Evolutionary conservation across 2,329 filamentous ascomycete species (phyloP).

Genomic region (Colletotrichum noveboracense): DNA sequence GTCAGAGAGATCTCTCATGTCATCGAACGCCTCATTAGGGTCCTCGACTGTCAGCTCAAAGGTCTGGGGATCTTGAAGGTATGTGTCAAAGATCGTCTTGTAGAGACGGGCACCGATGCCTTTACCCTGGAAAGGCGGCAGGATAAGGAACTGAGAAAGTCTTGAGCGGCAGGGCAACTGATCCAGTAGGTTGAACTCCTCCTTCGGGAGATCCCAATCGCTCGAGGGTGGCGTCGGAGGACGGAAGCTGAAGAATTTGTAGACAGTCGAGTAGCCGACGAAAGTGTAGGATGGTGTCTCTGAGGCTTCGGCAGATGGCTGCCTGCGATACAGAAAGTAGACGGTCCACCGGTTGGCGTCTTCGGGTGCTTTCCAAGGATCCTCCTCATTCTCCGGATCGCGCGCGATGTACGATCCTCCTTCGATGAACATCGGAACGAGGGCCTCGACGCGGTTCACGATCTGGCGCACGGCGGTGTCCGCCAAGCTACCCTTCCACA

Average conservation of each 20-base stretch:
- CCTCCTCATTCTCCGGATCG: constrained; percentile 44
- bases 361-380: constrained; percentile 21
- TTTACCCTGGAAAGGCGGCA: constrained; percentile 84
- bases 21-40: constrained; percentile 85
- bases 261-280: constrained; percentile 88
- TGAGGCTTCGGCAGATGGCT: constrained; percentile 42
- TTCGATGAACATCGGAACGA: constrained; percentile 89
- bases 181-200: constrained; percentile 55
- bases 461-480: constrained; percentile 74
- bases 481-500: constrained; percentile 80
- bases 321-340: constrained; percentile 83
- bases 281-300: constrained; percentile 73
- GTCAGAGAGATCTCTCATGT: constrained; percentile 78
- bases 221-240: constrained; percentile 49
- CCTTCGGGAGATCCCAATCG: constrained; percentile 49
- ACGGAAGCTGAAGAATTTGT: constrained; percentile 78
- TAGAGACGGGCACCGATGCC: constrained; percentile 85
- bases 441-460: constrained; percentile 80
- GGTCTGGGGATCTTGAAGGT: constrained; percentile 70
- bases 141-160: constrained; percentile 91
- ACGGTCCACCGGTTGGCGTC: constrained; percentile 87
- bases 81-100: constrained; percentile 74
- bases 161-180: constrained; percentile 78
- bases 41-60: constrained; percentile 92
- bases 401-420: constrained; percentile 78